phyloP scores from a whole-genome alignment of 2,329 filamentous ascomycete genomes.

The Ceratocystis harringtonii region DNA sequence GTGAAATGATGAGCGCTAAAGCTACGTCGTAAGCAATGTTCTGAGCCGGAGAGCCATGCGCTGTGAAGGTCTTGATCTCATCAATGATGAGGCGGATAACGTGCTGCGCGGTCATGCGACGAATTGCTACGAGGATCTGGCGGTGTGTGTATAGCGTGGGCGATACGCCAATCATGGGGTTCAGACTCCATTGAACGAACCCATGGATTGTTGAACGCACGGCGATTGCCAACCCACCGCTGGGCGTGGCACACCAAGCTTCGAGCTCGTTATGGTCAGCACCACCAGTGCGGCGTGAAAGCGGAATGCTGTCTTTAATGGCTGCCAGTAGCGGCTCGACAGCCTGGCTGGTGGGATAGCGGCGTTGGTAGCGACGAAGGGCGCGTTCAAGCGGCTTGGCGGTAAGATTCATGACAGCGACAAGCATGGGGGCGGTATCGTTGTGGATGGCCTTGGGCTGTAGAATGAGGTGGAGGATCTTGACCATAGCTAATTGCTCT shows the following conservation, averaged over 20 bases:
- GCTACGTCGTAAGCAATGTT: constrained; percentile 54
- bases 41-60: constrained; percentile 40
- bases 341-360: constrained; percentile 51
- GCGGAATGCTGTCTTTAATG: constrained; percentile 43
- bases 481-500: constrained; percentile 53
- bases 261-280: constrained; percentile 54
- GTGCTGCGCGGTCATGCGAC: constrained; percentile 23
- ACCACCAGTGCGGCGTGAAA: constrained; percentile 46
- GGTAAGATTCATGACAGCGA: constrained; percentile 55
- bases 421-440: constrained; percentile 56
- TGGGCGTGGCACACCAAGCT: constrained; percentile 43
- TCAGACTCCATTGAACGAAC: constrained; percentile 52
- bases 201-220: constrained; percentile 47
- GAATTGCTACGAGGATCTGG: constrained; percentile 42
- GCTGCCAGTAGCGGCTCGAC: constrained; percentile 54
- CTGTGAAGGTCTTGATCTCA: constrained; percentile 33
- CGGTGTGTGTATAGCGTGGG: constrained; percentile 58
- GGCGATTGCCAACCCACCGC: constrained; percentile 40
- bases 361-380: constrained; percentile 49
- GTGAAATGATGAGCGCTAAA: constrained; percentile 53
- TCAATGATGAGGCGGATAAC: constrained; percentile 50
- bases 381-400: constrained; percentile 53
- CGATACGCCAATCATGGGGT: constrained; percentile 39
- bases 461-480: constrained; percentile 59
- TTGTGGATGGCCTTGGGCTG: constrained; percentile 53